Evolutionary conservation across 2,329 filamentous ascomycete genomes (phyloP).

Genomic region (Tolypocladium ovalisporum): DNA sequence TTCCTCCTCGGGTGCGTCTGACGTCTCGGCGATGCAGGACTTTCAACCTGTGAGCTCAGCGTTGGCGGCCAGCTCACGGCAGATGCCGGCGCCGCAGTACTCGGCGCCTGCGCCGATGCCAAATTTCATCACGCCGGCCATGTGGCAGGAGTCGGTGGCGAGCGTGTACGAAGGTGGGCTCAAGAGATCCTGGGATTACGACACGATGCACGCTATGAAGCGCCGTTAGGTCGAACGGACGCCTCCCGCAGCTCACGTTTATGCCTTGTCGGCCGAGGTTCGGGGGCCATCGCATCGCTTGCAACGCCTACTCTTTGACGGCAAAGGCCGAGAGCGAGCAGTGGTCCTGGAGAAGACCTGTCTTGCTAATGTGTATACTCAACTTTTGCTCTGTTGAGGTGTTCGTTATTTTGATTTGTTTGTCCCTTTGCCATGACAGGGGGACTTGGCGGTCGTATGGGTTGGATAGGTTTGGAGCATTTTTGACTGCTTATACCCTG

Average conservation of each 20-base stretch:
- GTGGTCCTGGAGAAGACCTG: no score
- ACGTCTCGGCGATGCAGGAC: slow-evolving; percentile 42
- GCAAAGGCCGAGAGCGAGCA: not conserved
- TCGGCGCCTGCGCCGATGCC: slow-evolving; percentile 39
- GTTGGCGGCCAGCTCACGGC: slow-evolving; percentile 32
- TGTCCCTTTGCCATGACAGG: not conserved
- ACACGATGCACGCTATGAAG: slow-evolving; percentile 23
- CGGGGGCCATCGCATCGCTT: no score
- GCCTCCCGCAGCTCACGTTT: not conserved
- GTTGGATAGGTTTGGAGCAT: not conserved
- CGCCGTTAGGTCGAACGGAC: slow-evolving; percentile 6
- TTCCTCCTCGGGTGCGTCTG: slow-evolving; percentile 41
- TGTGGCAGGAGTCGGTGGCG: slow-evolving; percentile 65
- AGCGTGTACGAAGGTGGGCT: slow-evolving; percentile 56
- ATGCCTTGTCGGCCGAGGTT: not conserved
- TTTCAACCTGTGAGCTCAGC: slow-evolving; percentile 36
- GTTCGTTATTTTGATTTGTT: not conserved
- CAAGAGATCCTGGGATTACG: slow-evolving; percentile 52
- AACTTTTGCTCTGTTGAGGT: not conserved
- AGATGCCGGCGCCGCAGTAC: slow-evolving; percentile 40
- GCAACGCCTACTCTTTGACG: not conserved
- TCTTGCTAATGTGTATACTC: not conserved
- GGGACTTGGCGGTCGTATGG: not conserved
- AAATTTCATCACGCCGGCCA: slow-evolving; percentile 56
- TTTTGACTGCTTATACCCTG: not conserved